A percentile compares a stretch with the other conserved stretches of the same genome.
Conservation (phyloP, 2,329 filamentous ascomycete genomes). For the Coniochaeta pulveracea region DNA sequence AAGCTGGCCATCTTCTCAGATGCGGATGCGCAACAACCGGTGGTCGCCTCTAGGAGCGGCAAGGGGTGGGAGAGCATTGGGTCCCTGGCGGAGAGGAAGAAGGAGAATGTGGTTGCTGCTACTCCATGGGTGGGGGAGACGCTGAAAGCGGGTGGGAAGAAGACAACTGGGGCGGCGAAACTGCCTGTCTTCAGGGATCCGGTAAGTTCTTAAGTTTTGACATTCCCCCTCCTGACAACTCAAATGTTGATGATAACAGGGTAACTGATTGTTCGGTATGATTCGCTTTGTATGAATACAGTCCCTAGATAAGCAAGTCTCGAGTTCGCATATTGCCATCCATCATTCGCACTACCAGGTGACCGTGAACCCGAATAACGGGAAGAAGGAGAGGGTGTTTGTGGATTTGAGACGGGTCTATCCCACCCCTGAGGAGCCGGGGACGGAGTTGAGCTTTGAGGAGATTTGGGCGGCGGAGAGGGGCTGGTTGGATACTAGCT, state of each 20-base stretch:
- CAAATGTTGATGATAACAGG: slow-evolving; percentile 85
- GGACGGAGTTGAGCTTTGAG: slow-evolving; percentile 78
- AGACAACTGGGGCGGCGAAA: slow-evolving; percentile 57
- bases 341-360: slow-evolving; percentile 65
- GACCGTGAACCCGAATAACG: slow-evolving; percentile 70
- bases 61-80: slow-evolving; percentile 91
- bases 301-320: slow-evolving; percentile 48
- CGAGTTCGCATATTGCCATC: slow-evolving; percentile 53
- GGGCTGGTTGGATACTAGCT: slow-evolving; percentile 53
- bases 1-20: slow-evolving; percentile 93
- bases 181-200: slow-evolving; percentile 90
- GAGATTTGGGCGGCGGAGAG: slow-evolving; percentile 72
- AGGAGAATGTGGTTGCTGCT: slow-evolving; percentile 80
- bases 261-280: slow-evolving; percentile 65
- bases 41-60: slow-evolving; percentile 32
- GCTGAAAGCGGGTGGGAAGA: slow-evolving; percentile 76
- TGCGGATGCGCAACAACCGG: slow-evolving; percentile 44
- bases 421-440: slow-evolving; percentile 59
- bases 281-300: slow-evolving; percentile 31
- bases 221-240: slow-evolving; percentile 26
- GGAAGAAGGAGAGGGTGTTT: slow-evolving; percentile 76
- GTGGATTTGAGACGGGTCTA: slow-evolving; percentile 81
- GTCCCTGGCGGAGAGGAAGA: slow-evolving; percentile 76
- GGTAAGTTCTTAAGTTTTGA: slow-evolving; percentile 52
- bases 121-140: slow-evolving; percentile 91